Evolutionary conservation across 1,284 basidiomycete genomes (phyloP), one percentile per base, ranked within the genome.

Genomic region (Schizophyllum amplum): DNA sequence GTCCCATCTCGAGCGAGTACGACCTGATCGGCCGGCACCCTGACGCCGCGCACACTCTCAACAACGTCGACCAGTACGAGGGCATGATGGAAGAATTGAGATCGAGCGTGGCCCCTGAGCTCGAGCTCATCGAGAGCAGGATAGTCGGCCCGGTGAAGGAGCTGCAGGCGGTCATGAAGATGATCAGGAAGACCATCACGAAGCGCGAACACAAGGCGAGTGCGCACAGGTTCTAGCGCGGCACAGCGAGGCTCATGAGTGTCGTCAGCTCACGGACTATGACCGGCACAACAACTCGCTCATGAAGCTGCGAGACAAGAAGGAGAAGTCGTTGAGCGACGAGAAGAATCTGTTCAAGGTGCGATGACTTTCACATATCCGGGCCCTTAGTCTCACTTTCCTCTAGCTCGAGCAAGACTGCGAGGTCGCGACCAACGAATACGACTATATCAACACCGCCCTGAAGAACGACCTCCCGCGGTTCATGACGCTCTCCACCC

Each of bases 281-380:
- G 97, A 99, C 74, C 87, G 97, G 51, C 91, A 86, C 80, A 98
- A 98, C 73, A 98, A 98, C 69, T 90, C 93, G 21, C 78, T 97
- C 65, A 94, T 87, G 57, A 99, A 99, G 74, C 78, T 98, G 58
- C 79, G 94, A 56, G 94, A 98, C 69, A 99, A 99, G 83, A 97
- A 98, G 75, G 92, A 97, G 67, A 97, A 97, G 74, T 86, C 87
- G 21, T 72, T 97, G 60, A 92, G 78, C 63, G 94, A 97, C 66
- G 94, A 97, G 78, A 95, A 95, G 82, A 92, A 94, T 67, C 69
- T 95, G 59, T 95, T 95, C 83, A 95, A 95, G 80, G 92, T 89
- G 59, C 47, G 76, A 70, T 17, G 6, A 55, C 24, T 47, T 52
- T 23, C 24, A n/a, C 21, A 46, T 15, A 4, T 54, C 27, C 20